A percentile compares a stretch with the other conserved stretches of the same genome.
phyloP scores from a whole-genome alignment of 306 rosid genomes.

The Cercis canadensis region DNA sequence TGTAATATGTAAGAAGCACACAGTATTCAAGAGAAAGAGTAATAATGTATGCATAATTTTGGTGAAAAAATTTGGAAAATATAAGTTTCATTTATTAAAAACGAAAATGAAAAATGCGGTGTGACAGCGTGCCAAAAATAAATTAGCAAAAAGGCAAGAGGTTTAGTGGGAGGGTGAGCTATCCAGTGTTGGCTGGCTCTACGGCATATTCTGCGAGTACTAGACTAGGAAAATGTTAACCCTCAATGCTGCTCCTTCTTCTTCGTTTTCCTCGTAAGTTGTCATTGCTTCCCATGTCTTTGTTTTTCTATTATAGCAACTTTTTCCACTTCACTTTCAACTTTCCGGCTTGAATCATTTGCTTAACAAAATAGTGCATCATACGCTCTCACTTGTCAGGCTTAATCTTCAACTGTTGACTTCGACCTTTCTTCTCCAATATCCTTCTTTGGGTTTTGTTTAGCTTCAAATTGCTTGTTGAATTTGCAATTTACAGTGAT shows the following conservation, averaged over 20 bases:
- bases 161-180: background rate
- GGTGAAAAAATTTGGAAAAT: no score
- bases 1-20: no score
- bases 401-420: background rate
- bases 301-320: background rate
- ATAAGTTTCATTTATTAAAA: no score
- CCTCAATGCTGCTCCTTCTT: constrained; percentile 29
- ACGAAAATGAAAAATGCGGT: no score
- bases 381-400: background rate
- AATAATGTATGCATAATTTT: no score
- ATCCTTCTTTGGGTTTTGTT: background rate
- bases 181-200: background rate
- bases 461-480: background rate
- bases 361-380: background rate
- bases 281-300: background rate
- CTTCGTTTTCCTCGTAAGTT: constrained; percentile 50
- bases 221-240: constrained; percentile 30
- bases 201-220: background rate
- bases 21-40: no score
- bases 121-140: no score
- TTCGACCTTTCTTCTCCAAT: background rate
- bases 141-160: no score
- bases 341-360: background rate
- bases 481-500: background rate
- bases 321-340: background rate